These are phyloP conservation scores for Mortierella sp. DNA, from an alignment of 371 early-diverging fungal genomes.

Conservation along the genomic window DNA sequence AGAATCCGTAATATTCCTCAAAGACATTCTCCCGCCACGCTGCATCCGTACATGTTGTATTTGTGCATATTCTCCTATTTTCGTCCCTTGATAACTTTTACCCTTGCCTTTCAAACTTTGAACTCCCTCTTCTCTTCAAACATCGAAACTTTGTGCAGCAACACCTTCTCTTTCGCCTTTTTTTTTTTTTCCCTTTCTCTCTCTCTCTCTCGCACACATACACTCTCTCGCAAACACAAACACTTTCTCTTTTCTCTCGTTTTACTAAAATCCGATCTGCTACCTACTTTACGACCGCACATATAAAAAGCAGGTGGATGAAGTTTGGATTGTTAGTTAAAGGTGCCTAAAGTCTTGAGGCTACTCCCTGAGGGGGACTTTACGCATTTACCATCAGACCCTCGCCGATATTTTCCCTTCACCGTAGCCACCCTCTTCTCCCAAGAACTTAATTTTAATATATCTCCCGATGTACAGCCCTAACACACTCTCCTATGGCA, in stretches of 20 bases:
- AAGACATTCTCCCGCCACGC: constrained; percentile 1
- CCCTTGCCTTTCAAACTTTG: neutral
- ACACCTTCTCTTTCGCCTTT: constrained; percentile 1
- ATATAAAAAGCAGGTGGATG: neutral
- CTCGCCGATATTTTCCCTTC: neutral
- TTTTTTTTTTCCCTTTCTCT: neutral
- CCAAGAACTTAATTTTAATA: constrained; percentile 1
- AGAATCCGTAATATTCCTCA: neutral
- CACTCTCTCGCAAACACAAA: too few species aligned
- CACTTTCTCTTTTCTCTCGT: neutral
- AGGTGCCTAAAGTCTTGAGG: constrained; percentile 17
- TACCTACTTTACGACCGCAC: neutral
- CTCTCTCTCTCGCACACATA: neutral
- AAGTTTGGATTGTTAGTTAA: neutral
- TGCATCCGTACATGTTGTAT: constrained; percentile 13
- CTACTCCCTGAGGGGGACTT: constrained; percentile 1
- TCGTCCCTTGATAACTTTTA: neutral
- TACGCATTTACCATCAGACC: neutral
- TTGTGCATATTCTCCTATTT: constrained; percentile 10
- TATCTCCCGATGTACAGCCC: constrained; percentile 22
- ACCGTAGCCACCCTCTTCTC: neutral
- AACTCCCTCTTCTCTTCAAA: constrained; percentile 4
- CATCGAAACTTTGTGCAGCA: constrained; percentile 1
- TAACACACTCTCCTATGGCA: constrained; percentile 20
- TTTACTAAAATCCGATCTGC: neutral